phyloP scores from a whole-genome alignment of 2,329 filamentous ascomycete species.

The Xenosphaeropsis pyriputrescens region DNA sequence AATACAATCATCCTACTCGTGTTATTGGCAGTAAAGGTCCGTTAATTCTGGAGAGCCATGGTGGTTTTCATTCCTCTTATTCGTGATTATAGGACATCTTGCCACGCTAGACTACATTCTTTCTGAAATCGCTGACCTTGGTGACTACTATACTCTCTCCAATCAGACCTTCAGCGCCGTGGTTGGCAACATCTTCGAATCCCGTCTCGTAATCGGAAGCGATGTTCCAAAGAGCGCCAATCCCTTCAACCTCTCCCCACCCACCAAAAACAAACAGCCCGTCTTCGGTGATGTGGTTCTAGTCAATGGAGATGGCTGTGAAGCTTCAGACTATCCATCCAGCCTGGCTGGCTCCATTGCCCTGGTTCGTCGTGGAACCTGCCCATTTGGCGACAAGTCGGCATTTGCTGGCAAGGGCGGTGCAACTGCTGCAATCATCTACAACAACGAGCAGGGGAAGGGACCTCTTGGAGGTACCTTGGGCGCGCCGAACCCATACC shows the following conservation, averaged over 20 bases:
- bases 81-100: slow-evolving; percentile 33
- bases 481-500: slow-evolving; percentile 39
- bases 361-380: slow-evolving; percentile 54
- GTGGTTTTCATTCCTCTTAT: slow-evolving; percentile 4
- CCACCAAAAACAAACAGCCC: slow-evolving; percentile 42
- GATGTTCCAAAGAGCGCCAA: slow-evolving; percentile 31
- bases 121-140: slow-evolving; percentile 34
- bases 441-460: slow-evolving; percentile 43
- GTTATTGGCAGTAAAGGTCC: slow-evolving; percentile 54
- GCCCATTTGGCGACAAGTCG: slow-evolving; percentile 59
- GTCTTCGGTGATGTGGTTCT: slow-evolving; percentile 45
- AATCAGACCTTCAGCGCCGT: slow-evolving; percentile 50
- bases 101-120: slow-evolving; percentile 50
- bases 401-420: slow-evolving; percentile 52
- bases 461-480: slow-evolving; percentile 54
- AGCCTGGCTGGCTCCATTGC: slow-evolving; percentile 48
- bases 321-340: slow-evolving; percentile 45
- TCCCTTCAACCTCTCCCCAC: slow-evolving; percentile 52
- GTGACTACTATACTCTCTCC: slow-evolving; percentile 46
- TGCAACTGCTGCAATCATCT: slow-evolving; percentile 57
- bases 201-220: slow-evolving; percentile 38
- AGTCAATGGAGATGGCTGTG: slow-evolving; percentile 41
- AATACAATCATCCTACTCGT: slow-evolving; percentile 54
- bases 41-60: slow-evolving; percentile 1
- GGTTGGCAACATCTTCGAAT: slow-evolving; percentile 43